Conservation (phyloP, 2,329 filamentous ascomycete species). For the Sporothrix brasiliensis region DNA sequence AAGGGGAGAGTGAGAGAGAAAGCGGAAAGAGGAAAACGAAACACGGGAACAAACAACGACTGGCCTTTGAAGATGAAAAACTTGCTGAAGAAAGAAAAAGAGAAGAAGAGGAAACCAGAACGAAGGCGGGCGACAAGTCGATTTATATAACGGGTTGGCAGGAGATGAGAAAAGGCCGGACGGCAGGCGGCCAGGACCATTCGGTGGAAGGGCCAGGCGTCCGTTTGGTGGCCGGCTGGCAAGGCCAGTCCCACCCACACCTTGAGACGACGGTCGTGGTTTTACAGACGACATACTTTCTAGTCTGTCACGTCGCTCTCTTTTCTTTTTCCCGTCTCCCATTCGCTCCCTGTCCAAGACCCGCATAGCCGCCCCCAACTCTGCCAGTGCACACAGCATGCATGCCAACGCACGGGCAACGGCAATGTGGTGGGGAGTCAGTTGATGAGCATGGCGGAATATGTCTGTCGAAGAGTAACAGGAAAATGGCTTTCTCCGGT, state of each 20-base stretch:
- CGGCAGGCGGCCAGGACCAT: constrained; percentile 8
- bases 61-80: constrained; percentile 57
- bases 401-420: constrained; percentile 18
- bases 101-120: constrained; percentile 50
- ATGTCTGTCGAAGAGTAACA: neutral
- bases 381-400: constrained; percentile 9
- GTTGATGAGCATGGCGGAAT: neutral
- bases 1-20: constrained; percentile 47
- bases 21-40: constrained; percentile 58
- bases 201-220: neutral
- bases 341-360: constrained; percentile 6
- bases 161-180: constrained; percentile 39
- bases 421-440: constrained; percentile 12
- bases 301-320: neutral
- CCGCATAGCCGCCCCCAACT: constrained; percentile 27
- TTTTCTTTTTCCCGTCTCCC: neutral
- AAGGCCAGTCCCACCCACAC: constrained; percentile 7
- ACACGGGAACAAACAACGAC: constrained; percentile 55
- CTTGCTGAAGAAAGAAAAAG: constrained; percentile 67
- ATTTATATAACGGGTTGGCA: constrained; percentile 49
- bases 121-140: constrained; percentile 43
- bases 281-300: neutral
- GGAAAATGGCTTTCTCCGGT: neutral
- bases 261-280: neutral
- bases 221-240: constrained; percentile 10